phyloP scores from a whole-genome alignment of 2,329 filamentous ascomycete species.

The Trichoderma endophyticum region DNA sequence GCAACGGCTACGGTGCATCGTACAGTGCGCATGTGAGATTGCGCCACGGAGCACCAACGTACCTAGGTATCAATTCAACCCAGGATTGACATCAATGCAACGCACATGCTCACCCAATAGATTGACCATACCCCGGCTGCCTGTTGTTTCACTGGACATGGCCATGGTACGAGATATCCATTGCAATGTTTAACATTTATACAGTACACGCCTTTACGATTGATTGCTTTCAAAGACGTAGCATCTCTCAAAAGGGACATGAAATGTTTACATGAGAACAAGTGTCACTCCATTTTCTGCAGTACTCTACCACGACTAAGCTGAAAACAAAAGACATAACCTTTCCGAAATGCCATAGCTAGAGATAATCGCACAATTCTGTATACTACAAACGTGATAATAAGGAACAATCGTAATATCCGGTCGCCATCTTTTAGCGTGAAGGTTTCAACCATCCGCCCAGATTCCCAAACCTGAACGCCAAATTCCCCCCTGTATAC shows the following conservation, averaged over 20 bases:
- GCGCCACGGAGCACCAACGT: background rate
- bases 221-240: background rate
- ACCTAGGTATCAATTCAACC: background rate
- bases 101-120: background rate
- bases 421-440: conserved; percentile 31
- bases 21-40: background rate
- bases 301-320: background rate
- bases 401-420: conserved; percentile 23
- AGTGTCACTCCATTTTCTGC: background rate
- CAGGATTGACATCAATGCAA: background rate
- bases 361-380: conserved; percentile 25
- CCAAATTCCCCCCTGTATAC: conserved; percentile 19
- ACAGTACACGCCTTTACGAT: background rate
- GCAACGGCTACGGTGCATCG: background rate
- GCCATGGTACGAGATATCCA: background rate
- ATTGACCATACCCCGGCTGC: background rate
- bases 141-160: background rate
- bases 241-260: background rate
- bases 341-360: conserved; percentile 22
- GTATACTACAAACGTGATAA: conserved; percentile 28
- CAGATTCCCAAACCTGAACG: conserved; percentile 29
- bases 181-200: background rate
- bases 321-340: background rate
- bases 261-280: background rate
- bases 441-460: conserved; percentile 32